Evolutionary conservation across 164 flowering plant genomes (phyloP).

Genomic region (Echeveria elegans): DNA sequence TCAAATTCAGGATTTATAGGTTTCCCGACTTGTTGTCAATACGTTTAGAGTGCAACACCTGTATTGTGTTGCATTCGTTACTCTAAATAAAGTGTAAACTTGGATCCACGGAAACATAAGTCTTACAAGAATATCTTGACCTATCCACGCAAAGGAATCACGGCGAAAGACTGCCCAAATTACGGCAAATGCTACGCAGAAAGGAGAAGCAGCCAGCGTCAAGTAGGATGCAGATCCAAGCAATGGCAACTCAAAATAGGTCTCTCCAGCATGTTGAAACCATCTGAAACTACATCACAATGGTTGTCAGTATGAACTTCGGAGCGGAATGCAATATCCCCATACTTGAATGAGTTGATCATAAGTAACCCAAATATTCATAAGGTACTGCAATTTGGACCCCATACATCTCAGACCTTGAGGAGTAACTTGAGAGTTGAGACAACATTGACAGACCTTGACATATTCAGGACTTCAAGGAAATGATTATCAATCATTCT

Average conservation of each 20-base stretch:
- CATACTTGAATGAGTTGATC: background rate
- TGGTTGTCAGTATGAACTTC: background rate
- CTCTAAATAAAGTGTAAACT: too few species aligned
- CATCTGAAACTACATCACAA: slow-evolving; percentile 40
- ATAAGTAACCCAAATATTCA: background rate
- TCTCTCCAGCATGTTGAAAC: slow-evolving; percentile 59
- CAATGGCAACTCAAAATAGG: slow-evolving; percentile 71
- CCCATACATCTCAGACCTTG: background rate
- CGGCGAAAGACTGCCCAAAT: slow-evolving; percentile 80
- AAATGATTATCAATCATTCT: background rate
- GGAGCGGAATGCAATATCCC: background rate
- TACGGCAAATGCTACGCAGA: slow-evolving; percentile 85
- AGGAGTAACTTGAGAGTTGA: too few species aligned
- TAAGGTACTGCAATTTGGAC: background rate
- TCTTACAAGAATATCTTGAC: slow-evolving; percentile 97
- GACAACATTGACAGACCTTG: too few species aligned
- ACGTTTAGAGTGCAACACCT: too few species aligned
- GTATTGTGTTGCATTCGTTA: too few species aligned
- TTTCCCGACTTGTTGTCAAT: too few species aligned
- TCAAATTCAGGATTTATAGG: too few species aligned
- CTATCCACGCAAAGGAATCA: slow-evolving; percentile 85
- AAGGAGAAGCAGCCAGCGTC: slow-evolving; percentile 78
- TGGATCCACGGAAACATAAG: background rate
- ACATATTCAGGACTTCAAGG: background rate
- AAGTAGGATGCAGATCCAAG: slow-evolving; percentile 86